These are phyloP conservation scores for Paecilomyces sp. DNA, from an alignment of 2,329 filamentous ascomycete genomes.

Conservation along the genomic window DNA sequence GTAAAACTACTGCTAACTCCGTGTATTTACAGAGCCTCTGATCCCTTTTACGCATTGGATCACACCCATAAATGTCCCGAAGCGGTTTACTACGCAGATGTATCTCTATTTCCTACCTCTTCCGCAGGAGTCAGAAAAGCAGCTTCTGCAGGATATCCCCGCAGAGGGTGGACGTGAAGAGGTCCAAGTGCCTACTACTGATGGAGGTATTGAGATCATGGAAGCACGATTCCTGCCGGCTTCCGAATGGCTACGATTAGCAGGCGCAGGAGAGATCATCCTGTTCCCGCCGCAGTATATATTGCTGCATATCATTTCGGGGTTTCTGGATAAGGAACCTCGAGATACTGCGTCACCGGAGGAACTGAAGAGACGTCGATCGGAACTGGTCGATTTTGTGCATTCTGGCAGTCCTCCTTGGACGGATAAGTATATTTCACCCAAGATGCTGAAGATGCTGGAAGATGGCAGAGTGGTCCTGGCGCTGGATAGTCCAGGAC, in stretches of 20 bases:
- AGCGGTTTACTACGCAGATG: conserved; percentile 92
- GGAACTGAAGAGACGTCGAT: conserved; percentile 30
- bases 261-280: conserved; percentile 61
- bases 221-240: conserved; percentile 71
- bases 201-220: conserved; percentile 64
- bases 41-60: conserved; percentile 89
- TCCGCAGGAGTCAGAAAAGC: conserved; percentile 24
- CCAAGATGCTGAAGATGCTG: conserved; percentile 29
- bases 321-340: conserved; percentile 39
- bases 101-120: conserved; percentile 84
- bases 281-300: conserved; percentile 84
- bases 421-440: conserved; percentile 42
- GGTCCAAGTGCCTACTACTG: conserved; percentile 63
- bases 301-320: conserved; percentile 46
- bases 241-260: conserved; percentile 60
- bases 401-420: conserved; percentile 39
- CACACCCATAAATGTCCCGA: conserved; percentile 64
- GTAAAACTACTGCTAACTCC: neutral
- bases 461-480: conserved; percentile 47
- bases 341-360: conserved; percentile 14
- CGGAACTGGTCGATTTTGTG: conserved; percentile 42
- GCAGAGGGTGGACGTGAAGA: conserved; percentile 43
- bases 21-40: conserved; percentile 46
- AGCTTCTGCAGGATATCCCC: conserved; percentile 24
- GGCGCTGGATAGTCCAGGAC: conserved; percentile 47